A percentile compares a stretch with the other conserved stretches of the same genome.
Conservation (phyloP, 2,329 filamentous ascomycete genomes). For the Amauroascus niger region DNA sequence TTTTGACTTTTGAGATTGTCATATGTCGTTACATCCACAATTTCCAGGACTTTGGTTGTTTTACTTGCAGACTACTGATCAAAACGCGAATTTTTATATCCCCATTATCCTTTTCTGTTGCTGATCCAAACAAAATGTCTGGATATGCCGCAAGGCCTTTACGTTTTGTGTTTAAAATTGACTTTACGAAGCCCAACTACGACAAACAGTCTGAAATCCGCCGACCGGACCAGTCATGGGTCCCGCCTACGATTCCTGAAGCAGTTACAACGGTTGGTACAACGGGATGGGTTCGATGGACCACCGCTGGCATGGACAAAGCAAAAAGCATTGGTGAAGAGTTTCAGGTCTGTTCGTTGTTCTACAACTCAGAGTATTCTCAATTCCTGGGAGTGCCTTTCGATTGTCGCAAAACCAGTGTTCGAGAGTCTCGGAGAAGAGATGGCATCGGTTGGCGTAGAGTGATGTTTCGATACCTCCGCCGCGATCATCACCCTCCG, state of each 20-base stretch:
- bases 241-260: slow-evolving; percentile 9
- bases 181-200: slow-evolving; percentile 13
- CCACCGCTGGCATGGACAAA: not conserved
- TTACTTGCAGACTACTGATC: not conserved
- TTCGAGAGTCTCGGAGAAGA: not conserved
- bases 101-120: too few species aligned
- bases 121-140: not conserved
- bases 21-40: too few species aligned
- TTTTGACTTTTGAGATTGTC: too few species aligned
- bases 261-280: slow-evolving; percentile 3
- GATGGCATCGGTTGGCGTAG: slow-evolving; percentile 14
- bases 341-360: slow-evolving; percentile 15
- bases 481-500: not conserved
- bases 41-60: not conserved
- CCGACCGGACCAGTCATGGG: slow-evolving; percentile 7
- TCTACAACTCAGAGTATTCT: slow-evolving; percentile 15
- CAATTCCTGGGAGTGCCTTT: slow-evolving; percentile 15
- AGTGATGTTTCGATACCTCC: slow-evolving; percentile 13
- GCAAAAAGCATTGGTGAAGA: not conserved
- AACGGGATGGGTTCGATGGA: slow-evolving; percentile 15
- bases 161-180: slow-evolving; percentile 18
- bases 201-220: slow-evolving; percentile 7
- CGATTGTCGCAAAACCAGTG: slow-evolving; percentile 13
- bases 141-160: not conserved
- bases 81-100: not conserved